Evolutionary conservation across 331 rosid species (phyloP), one percentile per base, ranked within the genome.

Genomic region (Quercus lobata): DNA sequence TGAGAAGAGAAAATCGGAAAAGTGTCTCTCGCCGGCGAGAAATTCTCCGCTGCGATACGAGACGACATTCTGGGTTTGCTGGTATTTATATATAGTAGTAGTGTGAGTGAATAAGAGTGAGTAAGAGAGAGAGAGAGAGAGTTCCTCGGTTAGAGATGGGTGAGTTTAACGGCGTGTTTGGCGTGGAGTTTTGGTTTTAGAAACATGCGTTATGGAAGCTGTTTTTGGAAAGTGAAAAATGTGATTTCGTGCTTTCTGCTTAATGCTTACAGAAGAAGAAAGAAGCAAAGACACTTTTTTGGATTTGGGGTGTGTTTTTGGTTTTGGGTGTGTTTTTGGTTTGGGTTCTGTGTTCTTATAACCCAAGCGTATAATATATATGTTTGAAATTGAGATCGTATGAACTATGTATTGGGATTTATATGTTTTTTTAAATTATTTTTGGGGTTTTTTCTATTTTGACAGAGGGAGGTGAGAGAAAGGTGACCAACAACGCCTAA

Each of bases 401-500:
- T 24, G 76, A 72, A 49, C 15, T 84, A 72, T 46, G 35, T 21
- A 17, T 61, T 41, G 79, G 69, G 66, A 2, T 76, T 73, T 52
- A 78, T 57, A 54, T 71, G 54, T 69, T 19, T 6, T 22, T 56
- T 49, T 54, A 41, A 37, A 41, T 0, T 8, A 41, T 34, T 14
- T 52, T 49, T 2, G 34, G 69, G 15, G 14, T 6, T 10, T 34
- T 30, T 57, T 29, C 17, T 57, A 7, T 16, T 71, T 72, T 71
- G 35, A 12, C 76, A 0, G 72, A 57, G 83, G 83, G 79, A 77
- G 91, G 87, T 80, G 89, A 75, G 85, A 78, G 90, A 87, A 81
- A 86, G 97, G 94, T 94, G 82, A 91, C 97, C 98, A 79, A 90
- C 77, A 89, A 83, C 89, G 87, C 87, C 96, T 85, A 94, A 88